phyloP scores from a whole-genome alignment of 495 filamentous ascomycete species.

The Penicilliopsis zonata region DNA sequence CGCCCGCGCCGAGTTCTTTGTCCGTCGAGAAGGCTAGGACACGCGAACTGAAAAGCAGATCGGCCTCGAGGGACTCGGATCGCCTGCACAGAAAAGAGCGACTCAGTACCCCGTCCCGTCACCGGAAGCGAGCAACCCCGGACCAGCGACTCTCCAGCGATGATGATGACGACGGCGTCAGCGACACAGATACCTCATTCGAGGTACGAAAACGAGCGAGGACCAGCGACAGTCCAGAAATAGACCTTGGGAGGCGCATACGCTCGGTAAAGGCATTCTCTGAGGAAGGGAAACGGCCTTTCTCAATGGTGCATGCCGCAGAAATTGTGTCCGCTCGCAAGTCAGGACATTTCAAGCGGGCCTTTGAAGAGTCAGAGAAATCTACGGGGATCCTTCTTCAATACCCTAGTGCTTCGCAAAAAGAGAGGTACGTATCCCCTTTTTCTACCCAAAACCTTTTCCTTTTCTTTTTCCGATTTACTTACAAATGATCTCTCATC shows the following conservation, averaged over 20 bases:
- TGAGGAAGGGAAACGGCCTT: constrained; percentile 35
- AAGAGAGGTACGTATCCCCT: constrained; percentile 46
- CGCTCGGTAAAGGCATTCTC: constrained; percentile 50
- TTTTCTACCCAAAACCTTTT: constrained; percentile 2
- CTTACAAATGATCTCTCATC: constrained; percentile 4
- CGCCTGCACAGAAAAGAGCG: constrained; percentile 21
- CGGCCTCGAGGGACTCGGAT: constrained; percentile 21
- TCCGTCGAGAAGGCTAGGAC: constrained; percentile 12
- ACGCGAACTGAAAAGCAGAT: constrained; percentile 17
- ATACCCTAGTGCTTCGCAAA: constrained; percentile 59
- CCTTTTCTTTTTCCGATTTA: constrained; percentile 4
- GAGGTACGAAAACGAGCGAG: constrained; percentile 35
- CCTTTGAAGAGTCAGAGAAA: constrained; percentile 35
- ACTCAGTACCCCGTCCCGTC: constrained; percentile 20
- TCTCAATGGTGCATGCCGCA: constrained; percentile 53
- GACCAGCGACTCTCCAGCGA: constrained; percentile 37
- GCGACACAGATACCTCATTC: constrained; percentile 34
- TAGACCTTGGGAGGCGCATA: constrained; percentile 47
- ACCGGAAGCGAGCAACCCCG: constrained; percentile 34
- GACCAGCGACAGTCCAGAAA: constrained; percentile 29
- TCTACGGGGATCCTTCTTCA: constrained; percentile 46
- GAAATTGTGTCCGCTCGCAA: constrained; percentile 46
- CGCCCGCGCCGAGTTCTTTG: constrained; percentile 6
- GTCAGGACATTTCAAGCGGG: constrained; percentile 31
- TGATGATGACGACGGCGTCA: constrained; percentile 27